These are phyloP conservation scores for Lomentospora prolificans DNA, from an alignment of 2,329 filamentous ascomycete species.

Conservation along the genomic window DNA sequence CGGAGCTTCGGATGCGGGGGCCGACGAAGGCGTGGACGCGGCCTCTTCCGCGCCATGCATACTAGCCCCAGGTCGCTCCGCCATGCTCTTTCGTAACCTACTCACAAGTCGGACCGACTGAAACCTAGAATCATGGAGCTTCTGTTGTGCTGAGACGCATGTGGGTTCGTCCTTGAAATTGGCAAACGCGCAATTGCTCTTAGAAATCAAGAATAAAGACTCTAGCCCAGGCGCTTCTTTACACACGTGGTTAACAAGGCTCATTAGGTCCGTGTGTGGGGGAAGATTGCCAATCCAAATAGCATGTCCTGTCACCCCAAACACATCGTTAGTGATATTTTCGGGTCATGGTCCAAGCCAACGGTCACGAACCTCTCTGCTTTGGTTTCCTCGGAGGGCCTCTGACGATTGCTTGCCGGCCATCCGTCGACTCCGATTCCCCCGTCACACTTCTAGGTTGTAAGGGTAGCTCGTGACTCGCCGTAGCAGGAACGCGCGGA, in stretches of 20 bases:
- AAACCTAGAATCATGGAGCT: slow-evolving; percentile 86
- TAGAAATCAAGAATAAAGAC: slow-evolving; percentile 87
- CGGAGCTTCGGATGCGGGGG: slow-evolving; percentile 10
- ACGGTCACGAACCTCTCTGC: slow-evolving; percentile 56
- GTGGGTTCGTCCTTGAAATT: slow-evolving; percentile 78
- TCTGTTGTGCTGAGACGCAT: slow-evolving; percentile 66
- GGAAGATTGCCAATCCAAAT: slow-evolving; percentile 95
- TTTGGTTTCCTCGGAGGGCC: slow-evolving; percentile 47
- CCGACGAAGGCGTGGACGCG: slow-evolving; percentile 18
- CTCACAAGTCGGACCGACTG: slow-evolving; percentile 79
- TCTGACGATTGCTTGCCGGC: slow-evolving; percentile 17
- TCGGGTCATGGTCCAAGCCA: too few relatives aligned
- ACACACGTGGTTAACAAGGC: slow-evolving; percentile 84
- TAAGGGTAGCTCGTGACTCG: not conserved
- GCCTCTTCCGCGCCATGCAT: slow-evolving; percentile 46
- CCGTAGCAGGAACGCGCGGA: not conserved
- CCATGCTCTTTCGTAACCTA: slow-evolving; percentile 55
- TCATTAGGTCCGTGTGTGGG: slow-evolving; percentile 69
- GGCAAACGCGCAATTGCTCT: slow-evolving; percentile 95
- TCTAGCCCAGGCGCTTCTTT: slow-evolving; percentile 69
- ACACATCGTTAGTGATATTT: not conserved
- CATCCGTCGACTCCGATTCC: not conserved
- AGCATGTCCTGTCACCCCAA: slow-evolving; percentile 54
- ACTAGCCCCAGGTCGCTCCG: slow-evolving; percentile 29
- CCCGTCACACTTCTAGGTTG: not conserved